Conservation (phyloP, 805 yeast genomes). For the Saccharomycopsis fodiens region DNA sequence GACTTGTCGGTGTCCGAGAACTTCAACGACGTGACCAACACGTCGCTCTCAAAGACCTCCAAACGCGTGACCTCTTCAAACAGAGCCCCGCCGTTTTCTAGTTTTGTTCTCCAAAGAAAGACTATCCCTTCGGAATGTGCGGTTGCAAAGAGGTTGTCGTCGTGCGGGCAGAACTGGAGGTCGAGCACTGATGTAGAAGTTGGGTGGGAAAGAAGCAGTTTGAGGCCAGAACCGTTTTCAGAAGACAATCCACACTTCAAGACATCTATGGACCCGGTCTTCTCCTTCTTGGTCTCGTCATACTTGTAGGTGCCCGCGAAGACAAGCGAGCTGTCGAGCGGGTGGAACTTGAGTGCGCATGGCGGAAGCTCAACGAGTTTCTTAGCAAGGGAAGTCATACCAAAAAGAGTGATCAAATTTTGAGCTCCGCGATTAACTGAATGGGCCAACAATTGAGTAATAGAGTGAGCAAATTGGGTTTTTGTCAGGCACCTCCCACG, state of each 20-base stretch:
- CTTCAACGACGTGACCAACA: conserved; percentile 13
- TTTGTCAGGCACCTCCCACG: too few species aligned
- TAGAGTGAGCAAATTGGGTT: too few species aligned
- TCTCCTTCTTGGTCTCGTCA: conserved; percentile 44
- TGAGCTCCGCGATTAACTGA: too few species aligned
- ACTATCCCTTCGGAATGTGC: conserved; percentile 81
- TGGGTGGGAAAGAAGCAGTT: conserved; percentile 23
- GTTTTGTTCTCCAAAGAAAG: conserved; percentile 45
- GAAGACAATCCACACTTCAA: conserved; percentile 17
- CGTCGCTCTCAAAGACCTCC: conserved; percentile 6
- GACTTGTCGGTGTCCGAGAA: conserved; percentile 8
- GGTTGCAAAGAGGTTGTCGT: conserved; percentile 40
- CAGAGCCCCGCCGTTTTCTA: not conserved
- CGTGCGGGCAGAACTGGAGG: conserved; percentile 55
- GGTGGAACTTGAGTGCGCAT: conserved; percentile 64
- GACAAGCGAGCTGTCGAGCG: conserved; percentile 38
- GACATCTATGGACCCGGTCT: conserved; percentile 59
- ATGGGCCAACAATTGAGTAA: too few species aligned
- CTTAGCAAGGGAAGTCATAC: conserved; percentile 21
- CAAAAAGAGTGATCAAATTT: too few species aligned
- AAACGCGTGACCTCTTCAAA: not conserved
- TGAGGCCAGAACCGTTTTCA: conserved; percentile 5
- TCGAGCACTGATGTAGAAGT: conserved; percentile 70
- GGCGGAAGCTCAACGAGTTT: conserved; percentile 63
- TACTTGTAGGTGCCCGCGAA: conserved; percentile 78